A percentile compares a stretch with the other conserved stretches of the same genome.
Conservation (phyloP, 345 rosid genomes). For the Geranium rotundifolium region DNA sequence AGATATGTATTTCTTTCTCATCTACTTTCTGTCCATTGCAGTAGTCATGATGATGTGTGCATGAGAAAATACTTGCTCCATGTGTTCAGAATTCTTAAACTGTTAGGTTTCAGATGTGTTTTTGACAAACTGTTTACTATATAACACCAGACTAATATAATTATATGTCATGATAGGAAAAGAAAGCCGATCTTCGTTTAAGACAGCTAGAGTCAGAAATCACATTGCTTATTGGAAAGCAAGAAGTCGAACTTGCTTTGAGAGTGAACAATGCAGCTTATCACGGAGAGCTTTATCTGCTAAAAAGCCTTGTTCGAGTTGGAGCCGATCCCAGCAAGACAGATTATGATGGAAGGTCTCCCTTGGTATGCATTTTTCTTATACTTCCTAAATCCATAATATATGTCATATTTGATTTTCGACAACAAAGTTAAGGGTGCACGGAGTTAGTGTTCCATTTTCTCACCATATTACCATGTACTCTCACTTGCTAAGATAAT, state of each 20-base stretch:
- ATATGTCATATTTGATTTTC: too few species aligned
- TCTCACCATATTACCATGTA: too few species aligned
- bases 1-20: not conserved
- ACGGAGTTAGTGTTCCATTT: too few species aligned
- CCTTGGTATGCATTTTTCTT: conserved; percentile 41
- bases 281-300: conserved; percentile 57
- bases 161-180: conserved; percentile 35
- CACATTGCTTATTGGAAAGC: conserved; percentile 53
- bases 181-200: conserved; percentile 35
- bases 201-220: conserved; percentile 53
- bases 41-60: not conserved
- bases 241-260: conserved; percentile 55
- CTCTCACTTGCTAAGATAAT: too few species aligned
- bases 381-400: too few species aligned
- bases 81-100: not conserved
- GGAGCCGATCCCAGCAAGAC: conserved; percentile 60
- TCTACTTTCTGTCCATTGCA: not conserved
- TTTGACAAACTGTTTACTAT: not conserved
- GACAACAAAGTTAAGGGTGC: too few species aligned
- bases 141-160: not conserved
- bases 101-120: not conserved
- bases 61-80: not conserved
- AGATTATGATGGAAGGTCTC: conserved; percentile 77
- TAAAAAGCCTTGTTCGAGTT: conserved; percentile 47
- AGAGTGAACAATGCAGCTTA: conserved; percentile 53